Percentiles rank a stretch among this genome's conserved stretches.
These are phyloP conservation scores for Forsythia suspensa DNA, from an alignment of 257 asterid genomes.

Conservation along the genomic window DNA sequence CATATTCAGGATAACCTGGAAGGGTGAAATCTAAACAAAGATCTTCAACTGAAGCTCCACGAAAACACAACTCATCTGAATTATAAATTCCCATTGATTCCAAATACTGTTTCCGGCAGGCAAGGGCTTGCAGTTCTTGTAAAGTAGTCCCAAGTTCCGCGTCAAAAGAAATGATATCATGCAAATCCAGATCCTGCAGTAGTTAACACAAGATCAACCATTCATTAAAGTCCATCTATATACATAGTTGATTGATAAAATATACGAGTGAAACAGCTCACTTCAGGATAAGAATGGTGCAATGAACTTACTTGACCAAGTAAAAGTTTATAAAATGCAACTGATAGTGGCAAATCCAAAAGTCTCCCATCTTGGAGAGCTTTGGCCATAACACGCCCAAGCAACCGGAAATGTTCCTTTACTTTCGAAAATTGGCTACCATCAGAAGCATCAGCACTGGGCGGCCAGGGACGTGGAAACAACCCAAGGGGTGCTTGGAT, in stretches of 20 bases:
- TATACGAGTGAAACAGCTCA: not conserved
- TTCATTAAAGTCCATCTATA: not conserved
- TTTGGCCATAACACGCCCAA: conserved; percentile 95
- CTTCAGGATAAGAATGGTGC: not conserved
- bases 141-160: conserved; percentile 74
- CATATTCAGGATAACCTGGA: conserved; percentile 91
- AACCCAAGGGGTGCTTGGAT: conserved; percentile 82
- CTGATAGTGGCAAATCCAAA: conserved; percentile 84
- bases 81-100: conserved; percentile 57
- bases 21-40: conserved; percentile 90
- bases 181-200: conserved; percentile 87
- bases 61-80: conserved; percentile 57
- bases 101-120: conserved; percentile 61
- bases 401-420: conserved; percentile 71
- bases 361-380: conserved; percentile 99
- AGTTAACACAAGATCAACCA: conserved; percentile 16
- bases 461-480: conserved; percentile 93
- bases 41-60: conserved; percentile 80
- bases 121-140: conserved; percentile 92
- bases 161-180: conserved; percentile 79
- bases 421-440: conserved; percentile 66
- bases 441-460: conserved; percentile 60
- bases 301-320: conserved; percentile 72
- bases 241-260: not conserved
- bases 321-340: conserved; percentile 78